These are phyloP conservation scores for Angophora floribunda DNA, from an alignment of 345 rosid species.

Conservation along the genomic window DNA sequence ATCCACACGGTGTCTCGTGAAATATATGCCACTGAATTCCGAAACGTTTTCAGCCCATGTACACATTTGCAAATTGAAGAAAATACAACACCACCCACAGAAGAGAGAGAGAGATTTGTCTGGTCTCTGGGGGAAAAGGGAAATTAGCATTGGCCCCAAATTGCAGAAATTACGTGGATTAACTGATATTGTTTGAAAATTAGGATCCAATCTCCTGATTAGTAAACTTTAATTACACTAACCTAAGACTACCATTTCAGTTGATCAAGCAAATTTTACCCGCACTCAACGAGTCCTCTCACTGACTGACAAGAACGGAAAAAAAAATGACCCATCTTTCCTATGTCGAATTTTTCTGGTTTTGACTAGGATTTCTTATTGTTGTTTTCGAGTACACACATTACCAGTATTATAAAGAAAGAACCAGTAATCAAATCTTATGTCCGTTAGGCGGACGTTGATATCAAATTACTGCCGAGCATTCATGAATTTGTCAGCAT, in stretches of 20 bases:
- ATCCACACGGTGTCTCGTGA: slow-evolving; percentile 30
- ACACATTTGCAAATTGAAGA: not conserved
- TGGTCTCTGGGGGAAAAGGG: not conserved
- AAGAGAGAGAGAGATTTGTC: not conserved
- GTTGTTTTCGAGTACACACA: not conserved
- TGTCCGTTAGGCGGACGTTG: not conserved
- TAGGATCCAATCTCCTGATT: not conserved
- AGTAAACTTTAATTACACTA: not conserved
- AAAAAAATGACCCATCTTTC: not conserved
- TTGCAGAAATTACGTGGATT: not conserved
- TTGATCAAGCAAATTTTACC: not conserved
- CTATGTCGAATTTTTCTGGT: not conserved
- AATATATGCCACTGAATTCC: slow-evolving; percentile 39
- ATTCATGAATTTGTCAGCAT: not conserved
- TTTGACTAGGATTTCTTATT: not conserved
- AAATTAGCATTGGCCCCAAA: not conserved
- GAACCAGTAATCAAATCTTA: not conserved
- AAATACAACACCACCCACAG: not conserved
- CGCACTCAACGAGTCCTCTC: not conserved
- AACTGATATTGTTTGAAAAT: not conserved
- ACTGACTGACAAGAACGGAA: not conserved
- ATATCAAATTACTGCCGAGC: not conserved
- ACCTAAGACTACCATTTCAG: not conserved
- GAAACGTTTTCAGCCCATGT: not conserved
- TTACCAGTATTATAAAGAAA: not conserved